phyloP scores from a whole-genome alignment of 257 asterid species.

The Catharanthus roseus region DNA sequence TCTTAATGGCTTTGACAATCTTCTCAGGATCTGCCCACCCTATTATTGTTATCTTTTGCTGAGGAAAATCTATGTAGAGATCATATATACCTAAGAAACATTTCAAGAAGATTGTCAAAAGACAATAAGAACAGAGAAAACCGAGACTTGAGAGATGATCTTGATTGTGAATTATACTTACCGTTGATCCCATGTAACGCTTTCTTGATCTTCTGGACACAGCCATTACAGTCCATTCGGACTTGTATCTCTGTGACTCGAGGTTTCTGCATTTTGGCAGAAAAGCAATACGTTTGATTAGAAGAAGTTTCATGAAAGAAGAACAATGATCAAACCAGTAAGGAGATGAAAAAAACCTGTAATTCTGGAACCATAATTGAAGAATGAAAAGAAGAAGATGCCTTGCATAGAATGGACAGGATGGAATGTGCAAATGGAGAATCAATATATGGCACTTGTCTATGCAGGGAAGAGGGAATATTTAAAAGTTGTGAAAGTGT shows the following conservation, averaged over 20 bases:
- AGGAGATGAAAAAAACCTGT: constrained; percentile 34
- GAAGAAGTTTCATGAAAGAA: not conserved
- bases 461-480: constrained; percentile 57
- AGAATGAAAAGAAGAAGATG: constrained; percentile 21
- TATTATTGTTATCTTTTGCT: constrained; percentile 62
- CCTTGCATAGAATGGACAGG: constrained; percentile 24
- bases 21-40: constrained; percentile 80
- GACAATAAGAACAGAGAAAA: constrained; percentile 1
- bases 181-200: constrained; percentile 68
- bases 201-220: constrained; percentile 81
- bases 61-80: constrained; percentile 61
- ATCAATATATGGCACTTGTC: constrained; percentile 53
- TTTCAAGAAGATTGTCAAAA: not conserved
- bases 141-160: not conserved
- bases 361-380: constrained; percentile 37
- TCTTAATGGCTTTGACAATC: constrained; percentile 72
- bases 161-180: constrained; percentile 22
- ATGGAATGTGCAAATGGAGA: constrained; percentile 31
- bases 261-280: constrained; percentile 47
- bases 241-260: constrained; percentile 65
- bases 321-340: not conserved
- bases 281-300: not conserved
- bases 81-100: constrained; percentile 53
- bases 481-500: constrained; percentile 51
- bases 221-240: constrained; percentile 83